Conservation (phyloP, 2,329 filamentous ascomycete genomes). For the Claviceps fusiformis region DNA sequence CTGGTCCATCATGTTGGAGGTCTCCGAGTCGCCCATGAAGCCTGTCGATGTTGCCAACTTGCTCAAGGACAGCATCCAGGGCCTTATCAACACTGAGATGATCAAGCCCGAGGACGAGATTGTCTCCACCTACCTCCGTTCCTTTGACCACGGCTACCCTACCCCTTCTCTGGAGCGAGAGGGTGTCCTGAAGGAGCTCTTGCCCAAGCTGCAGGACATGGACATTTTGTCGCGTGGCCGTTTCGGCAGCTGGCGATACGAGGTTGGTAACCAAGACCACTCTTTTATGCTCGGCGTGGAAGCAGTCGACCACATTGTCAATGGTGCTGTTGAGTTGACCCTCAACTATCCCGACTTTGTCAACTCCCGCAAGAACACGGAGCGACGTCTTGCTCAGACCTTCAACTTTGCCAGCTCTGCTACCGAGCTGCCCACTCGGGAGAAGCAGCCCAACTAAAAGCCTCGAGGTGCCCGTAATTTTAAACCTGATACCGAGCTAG, state of each 20-base stretch:
- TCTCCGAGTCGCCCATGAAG: slow-evolving; percentile 93
- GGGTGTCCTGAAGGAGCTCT: slow-evolving; percentile 79
- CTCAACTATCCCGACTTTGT: slow-evolving; percentile 96
- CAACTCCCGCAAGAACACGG: slow-evolving; percentile 56
- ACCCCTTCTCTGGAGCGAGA: slow-evolving; percentile 92
- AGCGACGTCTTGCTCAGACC: slow-evolving; percentile 29
- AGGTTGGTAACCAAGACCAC: slow-evolving; percentile 94
- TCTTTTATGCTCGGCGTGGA: slow-evolving; percentile 96
- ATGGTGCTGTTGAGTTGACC: slow-evolving; percentile 78
- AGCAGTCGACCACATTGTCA: slow-evolving; percentile 80
- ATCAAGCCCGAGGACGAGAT: slow-evolving; percentile 84
- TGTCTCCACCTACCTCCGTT: slow-evolving; percentile 93
- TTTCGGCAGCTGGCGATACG: slow-evolving; percentile 97
- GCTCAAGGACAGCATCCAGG: slow-evolving; percentile 83
- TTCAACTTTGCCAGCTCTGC: slow-evolving; percentile 24
- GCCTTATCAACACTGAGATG: slow-evolving; percentile 96
- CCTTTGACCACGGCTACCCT: slow-evolving; percentile 96
- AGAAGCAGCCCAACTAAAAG: slow-evolving; percentile 16
- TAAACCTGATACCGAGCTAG: neutral
- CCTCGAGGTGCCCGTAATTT: neutral
- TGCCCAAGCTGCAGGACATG: slow-evolving; percentile 81
- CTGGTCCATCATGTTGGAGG: slow-evolving; percentile 99
- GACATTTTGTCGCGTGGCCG: slow-evolving; percentile 92
- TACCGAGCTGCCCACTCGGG: slow-evolving; percentile 24
- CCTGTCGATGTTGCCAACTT: slow-evolving; percentile 77